Base-by-base conservation (phyloP, 495 filamentous ascomycete species). In the Alectoria sarmentosa region DNA sequence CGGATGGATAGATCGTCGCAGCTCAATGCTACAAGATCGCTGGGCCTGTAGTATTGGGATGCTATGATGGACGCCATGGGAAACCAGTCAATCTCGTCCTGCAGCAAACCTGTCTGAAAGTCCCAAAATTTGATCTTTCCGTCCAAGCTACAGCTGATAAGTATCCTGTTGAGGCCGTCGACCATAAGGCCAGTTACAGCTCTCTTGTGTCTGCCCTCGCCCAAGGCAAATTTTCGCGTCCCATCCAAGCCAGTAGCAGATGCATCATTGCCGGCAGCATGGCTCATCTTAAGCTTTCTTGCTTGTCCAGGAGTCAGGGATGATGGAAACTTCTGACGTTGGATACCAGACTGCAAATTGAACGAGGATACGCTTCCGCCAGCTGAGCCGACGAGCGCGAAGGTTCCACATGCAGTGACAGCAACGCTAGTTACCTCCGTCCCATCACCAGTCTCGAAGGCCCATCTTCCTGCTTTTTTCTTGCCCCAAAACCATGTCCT, bases 121-220 rank as follows among this genome's bases (percentile, higher is more conserved):
- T 96, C 91, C 94, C 94, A 99, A 73, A 99, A 98, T 79, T 98
- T 98, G 67, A 99, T 80, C 72, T 87, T 94, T n/a, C 95, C 95
- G 74, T 99, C 94, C 32, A 91, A 75, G 3, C 90, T 86, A 72
- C 90, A 95, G 63, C 91, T 96, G 39, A 94, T 86, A 58, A 97
- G 80, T 28, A 80, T 83, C 46, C 83, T 86, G 72, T 98, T 96
- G 66, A 98, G 79, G 42, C 86, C 83, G 74, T 98, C 92, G 58
- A 96, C 83, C 37, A 86, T 81, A 56, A 98, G 74, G 0, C 95
- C 94, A 48, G 91, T 96, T 21, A 98, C 88, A 17, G 90, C 83
- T 66, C 86, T 85, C 17, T 79, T 87, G 76, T 99, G 94, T 67
- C 84, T 89, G 4, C 86, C 86, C 66, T 76, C 65, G 1, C 76